These are phyloP conservation scores for Aspergillus baeticus DNA, from an alignment of 495 filamentous ascomycete species.

Conservation along the genomic window DNA sequence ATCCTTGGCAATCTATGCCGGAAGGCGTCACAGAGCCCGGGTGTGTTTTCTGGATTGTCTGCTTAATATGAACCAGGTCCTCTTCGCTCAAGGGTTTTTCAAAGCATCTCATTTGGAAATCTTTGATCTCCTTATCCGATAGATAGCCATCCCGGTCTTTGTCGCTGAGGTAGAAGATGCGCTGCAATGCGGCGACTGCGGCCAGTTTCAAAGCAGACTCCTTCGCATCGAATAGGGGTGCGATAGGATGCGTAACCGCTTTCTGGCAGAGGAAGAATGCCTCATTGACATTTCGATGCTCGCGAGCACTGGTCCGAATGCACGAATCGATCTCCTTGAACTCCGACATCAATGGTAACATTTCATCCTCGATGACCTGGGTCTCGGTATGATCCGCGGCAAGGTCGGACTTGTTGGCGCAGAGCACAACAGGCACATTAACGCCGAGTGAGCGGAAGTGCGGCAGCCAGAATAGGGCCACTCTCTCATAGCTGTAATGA, in stretches of 20 bases:
- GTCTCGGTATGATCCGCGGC: constrained; percentile 65
- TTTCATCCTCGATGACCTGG: constrained; percentile 90
- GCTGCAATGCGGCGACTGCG: constrained; percentile 77
- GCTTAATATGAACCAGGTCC: constrained; percentile 86
- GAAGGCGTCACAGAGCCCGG: constrained; percentile 62
- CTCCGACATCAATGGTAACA: constrained; percentile 97
- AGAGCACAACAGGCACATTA: constrained; percentile 96
- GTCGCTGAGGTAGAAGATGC: constrained; percentile 94
- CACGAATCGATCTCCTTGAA: constrained; percentile 99
- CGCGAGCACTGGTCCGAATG: constrained; percentile 90
- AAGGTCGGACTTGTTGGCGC: constrained; percentile 94
- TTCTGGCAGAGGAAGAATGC: constrained; percentile 97
- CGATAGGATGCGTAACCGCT: constrained; percentile 96
- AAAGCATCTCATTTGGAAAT: constrained; percentile 90
- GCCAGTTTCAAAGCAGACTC: constrained; percentile 85
- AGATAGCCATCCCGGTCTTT: constrained; percentile 95
- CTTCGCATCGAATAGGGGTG: constrained; percentile 94
- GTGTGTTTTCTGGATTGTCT: constrained; percentile 67
- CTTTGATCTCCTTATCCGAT: constrained; percentile 84
- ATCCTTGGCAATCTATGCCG: constrained; percentile 78
- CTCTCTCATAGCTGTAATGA: constrained; percentile 97
- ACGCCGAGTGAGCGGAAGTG: constrained; percentile 96
- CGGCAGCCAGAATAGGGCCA: constrained; percentile 96
- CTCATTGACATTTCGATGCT: constrained; percentile 94
- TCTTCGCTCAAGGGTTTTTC: constrained; percentile 74